Base-by-base conservation (phyloP, 177 flowering plant genomes). In the Telopea speciosissima region DNA sequence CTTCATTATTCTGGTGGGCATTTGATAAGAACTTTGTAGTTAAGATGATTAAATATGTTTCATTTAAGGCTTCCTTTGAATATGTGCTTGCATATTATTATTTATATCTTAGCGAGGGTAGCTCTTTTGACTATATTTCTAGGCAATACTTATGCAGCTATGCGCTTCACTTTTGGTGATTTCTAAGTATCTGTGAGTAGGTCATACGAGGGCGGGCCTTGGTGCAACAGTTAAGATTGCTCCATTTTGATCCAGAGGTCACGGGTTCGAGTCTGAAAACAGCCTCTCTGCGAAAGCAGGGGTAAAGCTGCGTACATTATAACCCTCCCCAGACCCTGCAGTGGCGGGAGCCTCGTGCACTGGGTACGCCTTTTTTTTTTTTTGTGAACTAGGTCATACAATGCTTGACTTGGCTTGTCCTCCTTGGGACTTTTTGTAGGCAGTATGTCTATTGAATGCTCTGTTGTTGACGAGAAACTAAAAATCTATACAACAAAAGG, bases 1-100 rank as follows among this genome's bases (percentile, higher is more conserved):
- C 95, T 90, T 76, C 83, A 83, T 77, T 77, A 31, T 78, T 84
- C 93, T 64, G 96, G 98, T 93, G 70, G 79, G 12, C 36, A 58
- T 44, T 31, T 70, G n/a, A 19, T 45, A 25, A 24, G 52, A 70
- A 52, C 23, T 8, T 17, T 17, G 10, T 28, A 8, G 0, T 16
- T 2, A 28, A 28, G 7, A 24, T 61, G 63, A 11, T 23, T 61
- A 23, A 14, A 61, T 61, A 9, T 62, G 31, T 17, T 19, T 63
- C 6, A 31, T 0, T 28, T 28, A 19, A 28, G n/a, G 17, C 8
- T 11, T 24, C 16, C 31, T 61, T 61, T 61, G 63, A 61, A 23
- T 9, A 1, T 23, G 11, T 61, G 63, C 1, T 61, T 13, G 63
- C 26, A 25, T 19, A n/a, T 58, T 58, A 58, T n/a, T 58, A 19